These are phyloP conservation scores for Pyricularia sp. DNA, from an alignment of 2,329 filamentous ascomycete genomes.

Conservation along the genomic window DNA sequence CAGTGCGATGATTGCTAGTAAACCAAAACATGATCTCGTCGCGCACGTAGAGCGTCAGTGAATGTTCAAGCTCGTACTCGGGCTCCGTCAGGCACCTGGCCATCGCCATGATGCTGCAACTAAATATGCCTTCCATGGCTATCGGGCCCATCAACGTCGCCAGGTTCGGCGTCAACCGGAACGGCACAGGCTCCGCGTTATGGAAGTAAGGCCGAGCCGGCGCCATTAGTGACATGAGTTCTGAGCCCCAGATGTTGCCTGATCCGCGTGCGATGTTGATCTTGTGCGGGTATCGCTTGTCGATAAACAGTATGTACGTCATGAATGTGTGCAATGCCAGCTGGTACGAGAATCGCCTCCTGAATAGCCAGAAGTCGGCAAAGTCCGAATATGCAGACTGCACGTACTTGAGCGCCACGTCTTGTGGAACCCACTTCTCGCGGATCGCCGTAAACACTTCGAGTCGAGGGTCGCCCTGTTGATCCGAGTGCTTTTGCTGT, in stretches of 20 bases:
- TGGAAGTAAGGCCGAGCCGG: conserved; percentile 77
- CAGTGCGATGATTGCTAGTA: conserved; percentile 57
- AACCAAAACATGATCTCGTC: conserved; percentile 99
- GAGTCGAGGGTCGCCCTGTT: conserved; percentile 58
- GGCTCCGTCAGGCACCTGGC: conserved; percentile 87
- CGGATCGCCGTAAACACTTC: conserved; percentile 95
- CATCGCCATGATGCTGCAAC: conserved; percentile 91
- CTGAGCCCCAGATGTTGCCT: conserved; percentile 92
- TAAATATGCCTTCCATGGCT: conserved; percentile 90
- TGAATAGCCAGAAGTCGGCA: conserved; percentile 96
- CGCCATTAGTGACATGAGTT: conserved; percentile 84
- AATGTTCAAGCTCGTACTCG: conserved; percentile 82
- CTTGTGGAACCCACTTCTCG: conserved; percentile 80
- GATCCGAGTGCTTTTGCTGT: conserved; percentile 51
- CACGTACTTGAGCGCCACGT: conserved; percentile 78
- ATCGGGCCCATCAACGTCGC: conserved; percentile 94
- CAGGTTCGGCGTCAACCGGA: conserved; percentile 91
- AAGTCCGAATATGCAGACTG: conserved; percentile 77
- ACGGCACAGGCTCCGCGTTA: conserved; percentile 90
- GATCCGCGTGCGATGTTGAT: conserved; percentile 77
- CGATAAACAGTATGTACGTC: conserved; percentile 97
- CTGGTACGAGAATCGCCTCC: conserved; percentile 91
- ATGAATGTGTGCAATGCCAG: conserved; percentile 92
- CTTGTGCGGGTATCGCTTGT: conserved; percentile 90
- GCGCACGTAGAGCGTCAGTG: conserved; percentile 84